Evolutionary conservation across 306 rosid species (phyloP).

Genomic region (Vachellia pachyceras): DNA sequence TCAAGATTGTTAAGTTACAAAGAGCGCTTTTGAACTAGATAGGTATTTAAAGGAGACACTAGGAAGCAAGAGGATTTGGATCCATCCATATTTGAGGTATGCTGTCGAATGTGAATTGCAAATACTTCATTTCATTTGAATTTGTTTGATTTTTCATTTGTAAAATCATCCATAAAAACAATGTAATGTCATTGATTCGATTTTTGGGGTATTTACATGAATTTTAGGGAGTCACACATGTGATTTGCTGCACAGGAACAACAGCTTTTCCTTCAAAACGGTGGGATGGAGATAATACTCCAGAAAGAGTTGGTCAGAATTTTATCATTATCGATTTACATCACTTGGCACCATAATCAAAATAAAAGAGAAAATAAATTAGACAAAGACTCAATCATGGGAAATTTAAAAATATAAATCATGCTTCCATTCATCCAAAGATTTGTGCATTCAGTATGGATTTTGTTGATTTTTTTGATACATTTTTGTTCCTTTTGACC

Average conservation of each 20-base stretch:
- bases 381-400: constrained; percentile 16
- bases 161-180: constrained; percentile 9
- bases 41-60: constrained; percentile 87
- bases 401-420: constrained; percentile 25
- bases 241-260: constrained; percentile 96
- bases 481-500: constrained; percentile 26
- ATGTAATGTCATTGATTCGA: constrained; percentile 10
- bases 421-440: constrained; percentile 15
- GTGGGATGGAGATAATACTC: constrained; percentile 90
- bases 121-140: constrained; percentile 14
- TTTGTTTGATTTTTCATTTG: constrained; percentile 6
- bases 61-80: constrained; percentile 74
- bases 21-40: constrained; percentile 44
- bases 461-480: neutral
- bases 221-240: constrained; percentile 90
- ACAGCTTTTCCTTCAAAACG: constrained; percentile 96
- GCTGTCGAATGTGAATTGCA: constrained; percentile 14
- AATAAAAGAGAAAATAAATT: constrained; percentile 34
- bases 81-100: constrained; percentile 83
- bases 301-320: constrained; percentile 88
- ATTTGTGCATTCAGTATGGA: neutral
- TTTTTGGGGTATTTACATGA: constrained; percentile 28
- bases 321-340: constrained; percentile 18
- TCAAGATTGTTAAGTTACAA: constrained; percentile 33
- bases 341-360: constrained; percentile 21